These are phyloP conservation scores for Ophiostoma piceae DNA, from an alignment of 2,329 filamentous ascomycete species.

Conservation along the genomic window DNA sequence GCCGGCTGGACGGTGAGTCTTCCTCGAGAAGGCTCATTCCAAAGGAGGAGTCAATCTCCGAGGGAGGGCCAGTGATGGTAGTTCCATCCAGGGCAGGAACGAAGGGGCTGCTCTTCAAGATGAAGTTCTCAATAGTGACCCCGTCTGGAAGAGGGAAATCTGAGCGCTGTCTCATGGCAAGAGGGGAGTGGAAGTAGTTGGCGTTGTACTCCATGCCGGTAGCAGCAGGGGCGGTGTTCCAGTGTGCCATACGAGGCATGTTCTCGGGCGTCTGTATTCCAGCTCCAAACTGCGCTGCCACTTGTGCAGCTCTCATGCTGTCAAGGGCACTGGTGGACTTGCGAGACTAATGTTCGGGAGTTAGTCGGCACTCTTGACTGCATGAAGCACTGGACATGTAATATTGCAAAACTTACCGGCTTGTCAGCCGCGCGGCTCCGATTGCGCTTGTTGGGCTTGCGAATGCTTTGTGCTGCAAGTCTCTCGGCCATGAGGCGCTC, in stretches of 20 bases:
- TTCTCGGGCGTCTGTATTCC: conserved; percentile 18
- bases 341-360: background rate
- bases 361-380: background rate
- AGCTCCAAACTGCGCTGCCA: background rate
- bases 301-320: conserved; percentile 14
- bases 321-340: conserved; percentile 18
- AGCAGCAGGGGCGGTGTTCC: conserved; percentile 24
- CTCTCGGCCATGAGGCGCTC: conserved; percentile 70
- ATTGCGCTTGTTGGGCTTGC: conserved; percentile 35
- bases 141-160: conserved; percentile 21
- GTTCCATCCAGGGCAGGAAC: conserved; percentile 30
- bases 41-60: conserved; percentile 28
- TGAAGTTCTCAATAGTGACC: background rate
- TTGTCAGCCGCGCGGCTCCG: conserved; percentile 27
- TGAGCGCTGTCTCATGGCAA: conserved; percentile 26
- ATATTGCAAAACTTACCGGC: conserved; percentile 21
- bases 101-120: conserved; percentile 29
- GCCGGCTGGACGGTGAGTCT: conserved; percentile 23
- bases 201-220: conserved; percentile 21
- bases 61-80: conserved; percentile 24
- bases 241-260: conserved; percentile 24
- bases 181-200: conserved; percentile 28
- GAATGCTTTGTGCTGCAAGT: conserved; percentile 69
- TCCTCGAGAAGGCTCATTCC: conserved; percentile 27
- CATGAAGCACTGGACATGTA: no score